Conservation (phyloP, 176 grass and related monocot genomes). For the Musa beccarii region DNA sequence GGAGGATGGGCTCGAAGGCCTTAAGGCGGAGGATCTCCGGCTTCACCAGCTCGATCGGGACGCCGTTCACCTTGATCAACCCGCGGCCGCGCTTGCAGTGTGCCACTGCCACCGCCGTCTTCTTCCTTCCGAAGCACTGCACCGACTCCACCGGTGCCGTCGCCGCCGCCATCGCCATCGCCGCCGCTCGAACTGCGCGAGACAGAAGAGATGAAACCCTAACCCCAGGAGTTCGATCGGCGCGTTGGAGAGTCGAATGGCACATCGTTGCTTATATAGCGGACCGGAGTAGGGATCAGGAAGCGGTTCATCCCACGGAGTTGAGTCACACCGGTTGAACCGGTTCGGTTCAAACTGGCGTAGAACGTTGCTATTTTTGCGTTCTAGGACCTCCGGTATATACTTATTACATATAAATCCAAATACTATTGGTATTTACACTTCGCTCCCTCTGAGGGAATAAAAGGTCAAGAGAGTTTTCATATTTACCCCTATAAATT, state of each 20-base stretch:
- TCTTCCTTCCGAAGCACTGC: slow-evolving; percentile 1
- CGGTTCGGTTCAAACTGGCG: no score
- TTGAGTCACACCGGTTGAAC: no score
- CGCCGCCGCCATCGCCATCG: background rate
- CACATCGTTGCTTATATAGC: background rate
- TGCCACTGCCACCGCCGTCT: background rate
- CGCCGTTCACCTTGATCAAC: slow-evolving; percentile 3
- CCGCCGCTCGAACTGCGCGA: background rate
- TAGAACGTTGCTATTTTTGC: no score
- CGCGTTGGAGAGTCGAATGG: no score
- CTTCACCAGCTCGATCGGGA: slow-evolving; percentile 1
- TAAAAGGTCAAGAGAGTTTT: no score
- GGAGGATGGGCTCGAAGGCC: slow-evolving; percentile 3
- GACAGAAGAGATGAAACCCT: background rate
- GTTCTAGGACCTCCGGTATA: no score
- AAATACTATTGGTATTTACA: no score
- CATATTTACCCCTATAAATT: no score
- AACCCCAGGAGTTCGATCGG: background rate
- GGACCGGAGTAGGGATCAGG: background rate
- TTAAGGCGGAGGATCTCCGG: slow-evolving; percentile 1
- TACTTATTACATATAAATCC: no score
- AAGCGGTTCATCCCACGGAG: no score
- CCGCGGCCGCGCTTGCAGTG: background rate
- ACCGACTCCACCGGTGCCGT: background rate
- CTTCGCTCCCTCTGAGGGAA: no score